A percentile compares a stretch with the other conserved stretches of the same genome.
Conservation (phyloP, 768 basidiomycete species). For the Boletus rubropictus region DNA sequence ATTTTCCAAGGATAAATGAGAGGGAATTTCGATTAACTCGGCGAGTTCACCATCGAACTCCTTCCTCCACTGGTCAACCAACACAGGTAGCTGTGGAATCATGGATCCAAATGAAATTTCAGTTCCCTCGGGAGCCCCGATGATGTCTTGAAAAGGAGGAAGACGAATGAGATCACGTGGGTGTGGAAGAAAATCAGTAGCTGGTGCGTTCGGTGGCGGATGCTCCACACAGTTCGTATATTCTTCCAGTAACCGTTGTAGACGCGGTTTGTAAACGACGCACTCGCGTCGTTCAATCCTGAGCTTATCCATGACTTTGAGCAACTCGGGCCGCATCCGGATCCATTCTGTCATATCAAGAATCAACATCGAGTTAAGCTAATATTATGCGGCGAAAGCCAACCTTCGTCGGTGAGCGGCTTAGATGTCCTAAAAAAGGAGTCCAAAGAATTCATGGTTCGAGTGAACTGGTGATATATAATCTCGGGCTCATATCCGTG, state of each 20-base stretch:
- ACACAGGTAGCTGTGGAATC: conserved; percentile 1
- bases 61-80: conserved; percentile 5
- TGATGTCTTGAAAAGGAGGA: conserved; percentile 3
- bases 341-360: neutral
- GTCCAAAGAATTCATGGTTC: no score
- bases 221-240: no score
- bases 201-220: no score
- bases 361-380: neutral
- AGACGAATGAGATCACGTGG: no score
- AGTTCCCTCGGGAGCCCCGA: neutral
- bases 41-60: conserved; percentile 1
- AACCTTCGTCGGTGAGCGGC: neutral
- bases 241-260: neutral
- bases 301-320: neutral
- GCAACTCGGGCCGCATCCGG: neutral
- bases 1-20: neutral
- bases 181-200: no score
- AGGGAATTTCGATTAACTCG: neutral
- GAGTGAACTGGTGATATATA: no score
- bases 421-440: neutral
- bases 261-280: neutral
- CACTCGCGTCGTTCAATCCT: neutral
- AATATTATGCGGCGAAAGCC: neutral
- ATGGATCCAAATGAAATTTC: neutral
- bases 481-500: neutral